phyloP scores from a whole-genome alignment of 108 stramenopile species.

The Parietichytrium sp. region DNA sequence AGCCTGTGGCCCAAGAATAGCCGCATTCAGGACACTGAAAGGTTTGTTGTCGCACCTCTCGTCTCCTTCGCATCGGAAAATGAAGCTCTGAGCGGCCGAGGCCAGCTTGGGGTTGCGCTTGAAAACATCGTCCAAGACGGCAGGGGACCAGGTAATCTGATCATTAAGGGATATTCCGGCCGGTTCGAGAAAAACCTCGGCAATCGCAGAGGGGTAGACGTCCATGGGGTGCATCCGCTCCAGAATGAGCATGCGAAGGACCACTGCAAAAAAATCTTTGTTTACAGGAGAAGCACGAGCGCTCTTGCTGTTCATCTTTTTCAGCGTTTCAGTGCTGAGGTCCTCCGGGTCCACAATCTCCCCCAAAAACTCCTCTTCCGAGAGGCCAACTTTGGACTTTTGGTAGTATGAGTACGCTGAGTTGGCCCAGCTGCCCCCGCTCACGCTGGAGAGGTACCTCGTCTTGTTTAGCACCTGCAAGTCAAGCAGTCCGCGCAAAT shows the following conservation, averaged over 20 bases:
- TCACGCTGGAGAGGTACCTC: slow-evolving; percentile 7
- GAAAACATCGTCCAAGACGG: background rate
- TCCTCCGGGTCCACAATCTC: background rate
- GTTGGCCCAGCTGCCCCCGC: slow-evolving; percentile 14
- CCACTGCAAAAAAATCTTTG: background rate
- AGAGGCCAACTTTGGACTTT: background rate
- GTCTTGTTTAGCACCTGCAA: background rate
- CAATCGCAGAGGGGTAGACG: slow-evolving; percentile 7
- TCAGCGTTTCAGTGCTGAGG: background rate
- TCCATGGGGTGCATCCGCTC: background rate
- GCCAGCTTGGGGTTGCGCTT: background rate
- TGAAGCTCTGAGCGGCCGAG: background rate
- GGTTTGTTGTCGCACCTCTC: background rate
- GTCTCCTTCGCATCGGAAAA: background rate
- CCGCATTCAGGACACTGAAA: slow-evolving; percentile 1
- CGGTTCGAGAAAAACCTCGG: background rate
- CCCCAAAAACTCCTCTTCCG: background rate
- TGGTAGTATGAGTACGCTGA: slow-evolving; percentile 1
- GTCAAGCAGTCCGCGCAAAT: slow-evolving; percentile 28
- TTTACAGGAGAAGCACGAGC: slow-evolving; percentile 19
- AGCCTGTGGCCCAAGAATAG: background rate
- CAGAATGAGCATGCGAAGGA: background rate
- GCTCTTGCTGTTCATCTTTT: background rate
- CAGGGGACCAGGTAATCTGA: background rate
- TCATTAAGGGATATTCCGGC: background rate